phyloP scores from a whole-genome alignment of 2,329 filamentous ascomycete genomes.

The Sarocladium oryzae region DNA sequence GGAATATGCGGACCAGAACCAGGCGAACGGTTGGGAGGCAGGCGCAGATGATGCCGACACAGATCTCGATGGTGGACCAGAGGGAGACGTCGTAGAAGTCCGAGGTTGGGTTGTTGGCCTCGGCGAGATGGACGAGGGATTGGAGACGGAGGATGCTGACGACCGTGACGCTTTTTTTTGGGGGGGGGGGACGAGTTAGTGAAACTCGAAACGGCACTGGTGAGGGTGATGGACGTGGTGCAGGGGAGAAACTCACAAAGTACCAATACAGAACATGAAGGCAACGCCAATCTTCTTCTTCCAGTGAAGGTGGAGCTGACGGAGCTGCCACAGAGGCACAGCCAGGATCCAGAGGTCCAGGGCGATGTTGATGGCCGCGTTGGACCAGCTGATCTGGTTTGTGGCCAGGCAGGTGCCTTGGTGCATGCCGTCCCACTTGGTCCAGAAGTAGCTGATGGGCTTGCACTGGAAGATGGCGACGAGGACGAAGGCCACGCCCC shows the following conservation, averaged over 20 bases:
- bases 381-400: slow-evolving; percentile 40
- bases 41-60: slow-evolving; percentile 18
- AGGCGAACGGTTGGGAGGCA: slow-evolving; percentile 18
- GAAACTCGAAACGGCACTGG: neutral
- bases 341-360: slow-evolving; percentile 42
- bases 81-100: slow-evolving; percentile 13
- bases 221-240: too few relatives aligned
- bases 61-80: slow-evolving; percentile 20
- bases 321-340: slow-evolving; percentile 36
- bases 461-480: slow-evolving; percentile 38
- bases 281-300: slow-evolving; percentile 34
- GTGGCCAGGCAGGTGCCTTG: slow-evolving; percentile 38
- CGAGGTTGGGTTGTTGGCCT: slow-evolving; percentile 15
- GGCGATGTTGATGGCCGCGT: slow-evolving; percentile 40
- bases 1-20: slow-evolving; percentile 15
- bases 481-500: slow-evolving; percentile 31
- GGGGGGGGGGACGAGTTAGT: neutral
- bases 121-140: slow-evolving; percentile 12
- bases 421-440: slow-evolving; percentile 39
- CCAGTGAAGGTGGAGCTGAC: slow-evolving; percentile 30
- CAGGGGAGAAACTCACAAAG: slow-evolving; percentile 2
- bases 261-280: slow-evolving; percentile 9
- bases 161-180: slow-evolving; percentile 20
- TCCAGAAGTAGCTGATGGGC: slow-evolving; percentile 44
- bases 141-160: slow-evolving; percentile 18